Evolutionary conservation across 2,329 filamentous ascomycete species (phyloP), one percentile per base, ranked within the genome.

Genomic region (Reticulascus tulasneorum): DNA sequence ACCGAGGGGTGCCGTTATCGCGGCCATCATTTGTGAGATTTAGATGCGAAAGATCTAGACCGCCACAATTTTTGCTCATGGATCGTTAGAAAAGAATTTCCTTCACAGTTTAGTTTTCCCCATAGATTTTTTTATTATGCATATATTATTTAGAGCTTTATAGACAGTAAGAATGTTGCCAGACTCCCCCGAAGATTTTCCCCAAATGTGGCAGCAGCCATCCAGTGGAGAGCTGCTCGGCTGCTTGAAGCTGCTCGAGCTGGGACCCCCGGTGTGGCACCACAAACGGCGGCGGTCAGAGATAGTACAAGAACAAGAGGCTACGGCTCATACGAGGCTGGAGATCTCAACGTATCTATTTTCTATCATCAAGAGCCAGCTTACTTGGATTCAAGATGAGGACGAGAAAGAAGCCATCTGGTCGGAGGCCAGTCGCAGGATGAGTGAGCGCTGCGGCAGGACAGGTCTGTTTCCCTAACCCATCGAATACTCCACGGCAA

Each of bases 391-490:
- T 38, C 58, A 71, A 7, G 69, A 78, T 40, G 82, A 87, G 17
- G 76, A 77, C 4, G 66, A 76, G 46, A 77, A 73, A 51, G 86
- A 91, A 54, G 53, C 61, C 6, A 62, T 94, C 11, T 94, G 89
- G 86, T 79, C 85, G 29, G 69, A 82, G 47, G 89, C 91, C 2
- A 89, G 88, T 48, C 75, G 75, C 41, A 75, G 91, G 30, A 74
- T 97, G 43, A 83, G 86, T 27, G 90, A 96, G 60, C 75, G 91
- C 12, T 94, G 89, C 44, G 93, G 93, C 2, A 75, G 93, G 35
- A 75, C 74, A 38, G 78, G 76, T 78, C 65, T 39, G 62, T 52
- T 5, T 31, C 17, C 11, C 13, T 11, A 11, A 36, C 6, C n/a
- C n/a, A n/a, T 19, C 28, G 27, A 8, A 8, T 17, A 17, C 26